Conservation (phyloP, 495 filamentous ascomycete species). For the Penicillium pulvis region DNA sequence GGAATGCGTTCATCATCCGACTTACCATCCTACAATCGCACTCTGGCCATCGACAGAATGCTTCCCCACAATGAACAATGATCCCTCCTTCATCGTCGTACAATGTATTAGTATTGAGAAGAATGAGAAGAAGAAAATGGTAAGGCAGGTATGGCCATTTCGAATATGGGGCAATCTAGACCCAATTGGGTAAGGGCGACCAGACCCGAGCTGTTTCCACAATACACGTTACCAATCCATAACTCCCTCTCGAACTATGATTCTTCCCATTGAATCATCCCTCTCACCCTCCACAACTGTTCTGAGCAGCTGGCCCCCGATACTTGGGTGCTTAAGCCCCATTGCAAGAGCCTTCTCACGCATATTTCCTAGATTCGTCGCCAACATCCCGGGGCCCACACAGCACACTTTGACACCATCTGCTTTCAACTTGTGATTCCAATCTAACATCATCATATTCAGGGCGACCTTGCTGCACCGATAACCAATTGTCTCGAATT, state of each 20-base stretch:
- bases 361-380: constrained; percentile 30
- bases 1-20: too few relatives aligned
- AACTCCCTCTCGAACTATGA: constrained; percentile 21
- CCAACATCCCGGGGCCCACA: constrained; percentile 36
- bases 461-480: constrained; percentile 36
- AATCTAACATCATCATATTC: constrained; percentile 40
- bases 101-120: too few relatives aligned
- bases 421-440: constrained; percentile 33
- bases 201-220: too few relatives aligned
- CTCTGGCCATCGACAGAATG: too few relatives aligned
- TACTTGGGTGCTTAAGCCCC: constrained; percentile 31
- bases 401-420: constrained; percentile 43
- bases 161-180: too few relatives aligned
- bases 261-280: constrained; percentile 39
- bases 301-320: constrained; percentile 37
- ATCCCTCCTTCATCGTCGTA: too few relatives aligned
- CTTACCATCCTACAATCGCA: too few relatives aligned
- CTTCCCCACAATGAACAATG: too few relatives aligned
- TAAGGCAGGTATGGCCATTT: too few relatives aligned
- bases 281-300: constrained; percentile 40
- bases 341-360: constrained; percentile 32
- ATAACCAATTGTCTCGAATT: constrained; percentile 34
- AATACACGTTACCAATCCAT: constrained; percentile 5
- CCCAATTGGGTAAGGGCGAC: too few relatives aligned
- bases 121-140: too few relatives aligned